These are phyloP conservation scores for Oryza punctata DNA, from an alignment of 176 grass and related monocot genomes.

Conservation along the genomic window DNA sequence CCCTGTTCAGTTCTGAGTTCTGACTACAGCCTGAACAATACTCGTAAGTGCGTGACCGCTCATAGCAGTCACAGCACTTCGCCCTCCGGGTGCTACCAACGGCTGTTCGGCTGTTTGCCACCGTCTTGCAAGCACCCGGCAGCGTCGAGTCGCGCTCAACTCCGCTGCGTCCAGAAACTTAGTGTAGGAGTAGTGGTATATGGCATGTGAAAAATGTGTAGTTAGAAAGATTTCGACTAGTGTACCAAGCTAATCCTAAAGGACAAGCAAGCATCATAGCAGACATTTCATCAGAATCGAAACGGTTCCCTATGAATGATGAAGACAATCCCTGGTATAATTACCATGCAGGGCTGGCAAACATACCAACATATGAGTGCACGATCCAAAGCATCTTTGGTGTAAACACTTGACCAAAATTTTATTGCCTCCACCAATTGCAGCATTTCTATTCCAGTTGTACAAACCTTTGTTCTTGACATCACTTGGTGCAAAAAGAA, in stretches of 20 bases:
- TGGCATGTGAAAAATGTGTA: not conserved
- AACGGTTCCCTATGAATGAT: not conserved
- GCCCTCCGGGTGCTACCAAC: no score
- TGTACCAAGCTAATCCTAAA: not conserved
- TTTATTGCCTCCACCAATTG: conserved; percentile 38
- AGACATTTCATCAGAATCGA: not conserved
- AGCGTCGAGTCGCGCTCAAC: no score
- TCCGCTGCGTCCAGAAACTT: no score
- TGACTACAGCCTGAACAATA: no score
- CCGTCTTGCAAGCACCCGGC: no score
- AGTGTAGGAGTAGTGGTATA: not conserved
- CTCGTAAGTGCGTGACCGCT: no score
- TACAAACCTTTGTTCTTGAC: not conserved
- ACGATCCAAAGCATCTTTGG: not conserved
- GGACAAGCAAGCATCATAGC: not conserved
- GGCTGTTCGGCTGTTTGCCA: no score
- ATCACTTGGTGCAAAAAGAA: not conserved
- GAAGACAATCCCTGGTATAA: not conserved
- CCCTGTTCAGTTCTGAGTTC: no score
- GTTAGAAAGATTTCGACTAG: not conserved
- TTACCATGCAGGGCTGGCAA: not conserved
- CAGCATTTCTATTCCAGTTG: conserved; percentile 1
- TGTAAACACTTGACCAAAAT: conserved; percentile 4
- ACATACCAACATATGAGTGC: not conserved
- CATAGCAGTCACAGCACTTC: no score